A percentile compares a stretch with the other conserved stretches of the same genome.
These are phyloP conservation scores for Hypocrella siamensis DNA, from an alignment of 2,329 filamentous ascomycete genomes.

Conservation along the genomic window DNA sequence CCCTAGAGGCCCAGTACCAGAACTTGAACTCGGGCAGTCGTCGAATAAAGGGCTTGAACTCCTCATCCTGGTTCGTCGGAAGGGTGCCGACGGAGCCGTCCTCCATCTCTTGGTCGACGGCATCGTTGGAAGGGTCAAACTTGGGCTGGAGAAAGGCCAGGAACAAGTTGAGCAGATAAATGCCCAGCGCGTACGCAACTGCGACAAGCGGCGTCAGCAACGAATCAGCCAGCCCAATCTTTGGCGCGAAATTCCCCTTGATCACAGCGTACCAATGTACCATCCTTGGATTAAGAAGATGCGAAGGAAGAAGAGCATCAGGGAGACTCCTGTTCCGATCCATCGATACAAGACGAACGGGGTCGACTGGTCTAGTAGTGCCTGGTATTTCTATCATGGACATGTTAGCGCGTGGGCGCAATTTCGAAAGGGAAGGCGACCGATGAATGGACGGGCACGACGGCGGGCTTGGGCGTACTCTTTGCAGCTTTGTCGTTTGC, in stretches of 20 bases:
- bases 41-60: conserved; percentile 95
- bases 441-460: too few species aligned
- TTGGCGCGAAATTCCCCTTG: background rate
- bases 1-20: conserved; percentile 91
- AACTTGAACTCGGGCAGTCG: conserved; percentile 98
- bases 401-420: conserved; percentile 1
- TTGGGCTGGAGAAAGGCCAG: conserved; percentile 96
- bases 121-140: conserved; percentile 92
- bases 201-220: background rate
- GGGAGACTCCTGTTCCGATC: conserved; percentile 61
- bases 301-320: conserved; percentile 72
- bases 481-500: conserved; percentile 62
- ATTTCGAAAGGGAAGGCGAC: too few species aligned
- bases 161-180: conserved; percentile 98
- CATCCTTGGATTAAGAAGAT: conserved; percentile 90
- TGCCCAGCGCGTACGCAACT: conserved; percentile 96
- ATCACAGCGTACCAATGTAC: conserved; percentile 68
- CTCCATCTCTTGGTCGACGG: conserved; percentile 87
- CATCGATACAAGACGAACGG: conserved; percentile 84
- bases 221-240: background rate
- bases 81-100: conserved; percentile 70
- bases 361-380: conserved; percentile 83
- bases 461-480: conserved; percentile 35
- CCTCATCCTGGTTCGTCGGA: conserved; percentile 90
- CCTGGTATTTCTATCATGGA: conserved; percentile 65